These are phyloP conservation scores for Cyberlindnera galapagoensis DNA, from an alignment of 805 yeast genomes.

Conservation along the genomic window DNA sequence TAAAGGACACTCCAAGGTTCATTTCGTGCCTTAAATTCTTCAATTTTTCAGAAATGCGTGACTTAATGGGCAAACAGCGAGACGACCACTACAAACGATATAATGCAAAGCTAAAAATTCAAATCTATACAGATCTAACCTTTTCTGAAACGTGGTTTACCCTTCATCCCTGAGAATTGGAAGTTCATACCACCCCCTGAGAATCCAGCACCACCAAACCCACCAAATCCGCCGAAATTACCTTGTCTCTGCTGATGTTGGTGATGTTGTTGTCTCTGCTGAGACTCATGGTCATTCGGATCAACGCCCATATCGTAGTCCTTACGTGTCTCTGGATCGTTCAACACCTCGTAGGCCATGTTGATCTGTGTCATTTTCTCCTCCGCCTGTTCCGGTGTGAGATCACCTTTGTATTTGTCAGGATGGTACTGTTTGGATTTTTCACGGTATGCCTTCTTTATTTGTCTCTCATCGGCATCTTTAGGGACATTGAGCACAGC, in stretches of 20 bases:
- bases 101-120: too few relatives aligned
- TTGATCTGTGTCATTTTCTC: slow-evolving; percentile 86
- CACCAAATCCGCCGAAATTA: slow-evolving; percentile 1
- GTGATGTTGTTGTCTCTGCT: slow-evolving; percentile 3
- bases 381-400: slow-evolving; percentile 65
- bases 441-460: slow-evolving; percentile 75
- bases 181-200: slow-evolving; percentile 6
- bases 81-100: too few relatives aligned
- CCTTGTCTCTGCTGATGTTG: slow-evolving; percentile 6
- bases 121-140: too few relatives aligned
- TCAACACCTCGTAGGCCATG: slow-evolving; percentile 83
- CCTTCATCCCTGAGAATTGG: slow-evolving; percentile 8
- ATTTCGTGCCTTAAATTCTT: too few relatives aligned
- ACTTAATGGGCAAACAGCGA: too few relatives aligned
- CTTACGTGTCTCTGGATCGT: slow-evolving; percentile 55
- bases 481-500: slow-evolving; percentile 62
- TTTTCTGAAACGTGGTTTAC: too few relatives aligned
- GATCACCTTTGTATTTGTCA: slow-evolving; percentile 74
- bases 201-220: slow-evolving; percentile 5
- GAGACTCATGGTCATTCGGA: slow-evolving; percentile 35
- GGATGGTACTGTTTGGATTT: slow-evolving; percentile 84
- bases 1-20: too few relatives aligned
- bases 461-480: slow-evolving; percentile 63
- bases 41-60: too few relatives aligned
- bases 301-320: slow-evolving; percentile 52